Evolutionary conservation across 1,284 basidiomycete species (phyloP), one percentile per base, ranked within the genome.

Genomic region (Ceraceosorus guamensis): DNA sequence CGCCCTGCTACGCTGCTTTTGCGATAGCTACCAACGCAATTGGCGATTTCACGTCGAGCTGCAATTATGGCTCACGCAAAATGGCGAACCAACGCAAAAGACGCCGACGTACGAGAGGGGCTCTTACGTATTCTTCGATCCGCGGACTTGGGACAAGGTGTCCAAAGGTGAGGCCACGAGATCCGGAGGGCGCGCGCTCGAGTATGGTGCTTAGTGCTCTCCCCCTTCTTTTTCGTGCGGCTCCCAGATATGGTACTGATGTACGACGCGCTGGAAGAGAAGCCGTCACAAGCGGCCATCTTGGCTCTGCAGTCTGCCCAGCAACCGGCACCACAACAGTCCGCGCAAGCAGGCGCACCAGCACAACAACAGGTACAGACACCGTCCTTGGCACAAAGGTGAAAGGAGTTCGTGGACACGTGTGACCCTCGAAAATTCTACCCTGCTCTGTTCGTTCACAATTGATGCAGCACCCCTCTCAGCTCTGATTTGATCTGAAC

Each of bases 31-130:
- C 80, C 89, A 90, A 77, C 86, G 93, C 65, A 93, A 93, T 78
- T 98, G 93, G 93, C 82, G 93, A 66, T 98, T 89, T 79, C 92
- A 97, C 83, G 96, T 92, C 78, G 90, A 93, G 68, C 81, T 91
- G 60, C 86, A 88, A 61, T 80, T 93, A 64, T 98, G 93, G 93
- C 84, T 97, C 75, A 95, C 91, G 50, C 95, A 93, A 76, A 91
- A 95, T 78, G 85, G 83, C 48, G 87, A 86, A 60, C 85, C 87
- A 24, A 87, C 87, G 56, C 85, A 88, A 71, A 92, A 93, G 79
- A 86, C 91, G 32, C 83, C 83, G n/a, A 87, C 87, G 46, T 89
- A 88, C 70, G 91, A 95, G 78, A 84, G 87, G 61, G 91, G 91
- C 18, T 83, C 84, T 48, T 93, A 92, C 79, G 88, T 89, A 47